Base-by-base conservation (phyloP, 495 filamentous ascomycete species). In the Lindgomyces ingoldianus region DNA sequence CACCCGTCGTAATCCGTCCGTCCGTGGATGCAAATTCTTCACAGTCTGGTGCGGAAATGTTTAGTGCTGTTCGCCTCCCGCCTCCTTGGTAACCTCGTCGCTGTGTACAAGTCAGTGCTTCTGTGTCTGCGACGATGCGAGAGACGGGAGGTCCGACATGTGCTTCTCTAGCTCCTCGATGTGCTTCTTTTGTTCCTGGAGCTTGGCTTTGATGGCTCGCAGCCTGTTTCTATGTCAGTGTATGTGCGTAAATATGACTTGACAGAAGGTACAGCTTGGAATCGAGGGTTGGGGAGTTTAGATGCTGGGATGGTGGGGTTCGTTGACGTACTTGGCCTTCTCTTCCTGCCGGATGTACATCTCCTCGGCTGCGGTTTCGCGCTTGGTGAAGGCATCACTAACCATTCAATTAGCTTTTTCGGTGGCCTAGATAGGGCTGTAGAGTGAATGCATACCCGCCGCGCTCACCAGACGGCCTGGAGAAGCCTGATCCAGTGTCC, bases 381-480 rank as follows among this genome's bases (percentile, higher is more conserved):
- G 91, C 74, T 87, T 86, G 74, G 88, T 88, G 84, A 96, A 99
- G 52, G 88, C 81, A 74, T 99, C 94, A 62, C 93, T 93, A 64
- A 0, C 45, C 52, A 8, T 8, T 36, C 24, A n/a, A 21, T 49
- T 25, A 36, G 69, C 75, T 26, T 8, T 48, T 76, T 81, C 78
- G 64, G 67, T 57, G 59, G 74, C 78, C n/a, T 9, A 51, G 30
- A 1, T 24, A 8, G 21, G 3, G 10, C 14, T 3, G 24, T n/a
- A 19, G 11, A 54, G 30, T 45, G 49, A 25, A 36, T 33, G 68
- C 73, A 58, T 66, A 80, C 78, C 75, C 76, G 54, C 72, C 30
- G 42, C 72, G 74, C 50, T 72, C 59, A 18, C 80, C 80, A 19
- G 73, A 70, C 19, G 80, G 72, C 47, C 81, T 71, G 16, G 81